Percentiles rank a stretch among this genome's conserved stretches.
Conservation (phyloP, 148 eudicot species). For the Rhododendron simsii region DNA sequence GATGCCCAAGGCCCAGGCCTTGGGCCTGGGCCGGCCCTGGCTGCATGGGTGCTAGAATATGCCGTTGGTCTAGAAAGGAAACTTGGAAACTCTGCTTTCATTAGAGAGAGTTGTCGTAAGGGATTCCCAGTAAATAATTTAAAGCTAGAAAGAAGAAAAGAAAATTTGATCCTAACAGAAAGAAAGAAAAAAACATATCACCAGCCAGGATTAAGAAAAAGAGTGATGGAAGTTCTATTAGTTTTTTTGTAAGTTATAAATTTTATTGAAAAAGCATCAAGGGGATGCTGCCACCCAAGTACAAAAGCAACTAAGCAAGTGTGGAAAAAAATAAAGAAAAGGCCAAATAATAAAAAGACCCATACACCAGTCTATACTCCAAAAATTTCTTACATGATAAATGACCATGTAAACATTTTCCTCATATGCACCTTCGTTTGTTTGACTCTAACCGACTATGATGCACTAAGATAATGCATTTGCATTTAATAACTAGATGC, state of each 20-base stretch:
- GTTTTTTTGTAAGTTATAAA: not conserved
- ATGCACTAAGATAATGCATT: not conserved
- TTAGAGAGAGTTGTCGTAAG: not conserved
- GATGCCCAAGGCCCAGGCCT: no score
- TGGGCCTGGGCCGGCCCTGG: no score
- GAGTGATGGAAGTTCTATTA: not conserved
- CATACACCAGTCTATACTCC: not conserved
- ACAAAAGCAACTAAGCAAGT: not conserved
- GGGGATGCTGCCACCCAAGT: not conserved
- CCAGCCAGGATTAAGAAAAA: not conserved
- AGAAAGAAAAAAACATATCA: not conserved
- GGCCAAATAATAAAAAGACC: not conserved
- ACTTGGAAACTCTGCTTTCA: not conserved
- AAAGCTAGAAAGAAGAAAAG: not conserved
- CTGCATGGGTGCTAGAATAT: not conserved
- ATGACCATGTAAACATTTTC: not conserved
- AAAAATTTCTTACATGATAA: not conserved
- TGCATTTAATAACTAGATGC: not conserved
- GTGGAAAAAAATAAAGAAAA: not conserved
- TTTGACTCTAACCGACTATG: not conserved
- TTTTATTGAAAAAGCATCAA: not conserved
- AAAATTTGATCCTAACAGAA: not conserved
- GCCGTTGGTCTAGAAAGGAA: not conserved
- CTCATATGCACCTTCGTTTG: not conserved
- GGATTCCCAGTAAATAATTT: not conserved